Base-by-base conservation (phyloP, 1,284 basidiomycete genomes). In the Melampsora larici-populina region DNA sequence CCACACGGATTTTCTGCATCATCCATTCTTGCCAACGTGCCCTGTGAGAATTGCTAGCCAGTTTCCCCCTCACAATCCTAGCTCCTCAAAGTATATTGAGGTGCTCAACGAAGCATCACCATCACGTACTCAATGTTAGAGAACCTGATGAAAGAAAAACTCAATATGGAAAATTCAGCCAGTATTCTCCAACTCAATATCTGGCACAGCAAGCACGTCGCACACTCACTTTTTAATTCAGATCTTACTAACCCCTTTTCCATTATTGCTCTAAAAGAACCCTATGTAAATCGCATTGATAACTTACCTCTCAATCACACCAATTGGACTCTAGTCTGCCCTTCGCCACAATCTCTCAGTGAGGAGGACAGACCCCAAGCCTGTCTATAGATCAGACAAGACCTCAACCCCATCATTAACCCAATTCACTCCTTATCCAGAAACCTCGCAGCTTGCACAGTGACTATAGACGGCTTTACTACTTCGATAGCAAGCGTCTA, bases 361-460 rank as follows among this genome's bases (percentile, higher is more conserved):
- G n/a, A n/a, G n/a, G n/a, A n/a, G n/a, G n/a, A n/a, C n/a, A n/a
- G 43, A 60, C 70, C 70, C 4, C 17, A 58, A 21, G 24, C 49
- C 33, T 71, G 70, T 40, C 60, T 62, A 2, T 71, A 71, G 18
- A 62, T 71, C 29, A 71, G 48, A 60, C 60, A 71, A 40, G 17
- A n/a, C 24, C 36, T 40, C 18, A 31, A 31, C 8, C n/a, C 31
- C n/a, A 29, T 62, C 60, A 15, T 62, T 11, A 33, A 55, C 26
- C 26, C 33, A 21, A 8, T n/a, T 7, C 31, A 51, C 9, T 51
- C 31, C 0, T 29, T 51, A 15, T 55, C 49, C 18, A 17, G 8
- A 5, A 43, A 24, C 46, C 43, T 71, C 18, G 60, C 33, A n/a
- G 36, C 70, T 1, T 31, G 21, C 36, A 58, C 58, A 24, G 33